A percentile compares a stretch with the other conserved stretches of the same genome.
Conservation (phyloP, 345 rosid species). For the Streptanthus diversifolius region DNA sequence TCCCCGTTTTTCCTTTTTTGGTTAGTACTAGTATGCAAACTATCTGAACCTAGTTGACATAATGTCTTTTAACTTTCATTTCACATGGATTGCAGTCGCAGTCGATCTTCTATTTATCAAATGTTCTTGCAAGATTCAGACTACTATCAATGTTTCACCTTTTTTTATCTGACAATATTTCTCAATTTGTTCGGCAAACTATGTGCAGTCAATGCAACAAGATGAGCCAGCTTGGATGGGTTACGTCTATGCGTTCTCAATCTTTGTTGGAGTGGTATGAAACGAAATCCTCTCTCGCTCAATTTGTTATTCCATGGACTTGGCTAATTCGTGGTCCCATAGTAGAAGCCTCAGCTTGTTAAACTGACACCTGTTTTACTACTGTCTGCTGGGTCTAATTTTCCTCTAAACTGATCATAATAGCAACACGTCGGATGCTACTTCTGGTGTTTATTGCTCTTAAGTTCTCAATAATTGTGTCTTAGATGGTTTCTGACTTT, state of each 20-base stretch:
- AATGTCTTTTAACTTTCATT: neutral
- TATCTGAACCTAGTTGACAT: neutral
- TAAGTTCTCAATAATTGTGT: neutral
- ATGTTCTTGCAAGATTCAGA: neutral
- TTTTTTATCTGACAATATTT: constrained; percentile 17
- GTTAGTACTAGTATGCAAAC: neutral
- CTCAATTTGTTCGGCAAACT: constrained; percentile 21
- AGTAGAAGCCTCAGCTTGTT: neutral
- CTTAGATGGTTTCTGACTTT: neutral
- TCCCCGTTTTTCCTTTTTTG: neutral
- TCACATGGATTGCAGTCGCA: constrained; percentile 17
- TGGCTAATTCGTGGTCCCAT: neutral
- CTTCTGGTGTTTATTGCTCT: neutral
- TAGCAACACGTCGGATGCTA: neutral
- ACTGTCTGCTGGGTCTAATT: neutral
- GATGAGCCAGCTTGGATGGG: constrained; percentile 90
- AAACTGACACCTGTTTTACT: neutral
- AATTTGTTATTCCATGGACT: neutral
- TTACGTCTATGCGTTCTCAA: constrained; percentile 50
- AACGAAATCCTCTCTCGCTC: neutral
- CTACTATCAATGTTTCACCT: neutral
- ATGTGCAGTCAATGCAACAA: constrained; percentile 93
- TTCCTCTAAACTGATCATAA: neutral
- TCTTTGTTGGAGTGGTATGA: constrained; percentile 40
- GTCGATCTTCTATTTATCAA: neutral